Percentiles rank a stretch among this genome's conserved stretches.
Conservation (phyloP, 352 stramenopile species). For the Globisporangium echinulatum region DNA sequence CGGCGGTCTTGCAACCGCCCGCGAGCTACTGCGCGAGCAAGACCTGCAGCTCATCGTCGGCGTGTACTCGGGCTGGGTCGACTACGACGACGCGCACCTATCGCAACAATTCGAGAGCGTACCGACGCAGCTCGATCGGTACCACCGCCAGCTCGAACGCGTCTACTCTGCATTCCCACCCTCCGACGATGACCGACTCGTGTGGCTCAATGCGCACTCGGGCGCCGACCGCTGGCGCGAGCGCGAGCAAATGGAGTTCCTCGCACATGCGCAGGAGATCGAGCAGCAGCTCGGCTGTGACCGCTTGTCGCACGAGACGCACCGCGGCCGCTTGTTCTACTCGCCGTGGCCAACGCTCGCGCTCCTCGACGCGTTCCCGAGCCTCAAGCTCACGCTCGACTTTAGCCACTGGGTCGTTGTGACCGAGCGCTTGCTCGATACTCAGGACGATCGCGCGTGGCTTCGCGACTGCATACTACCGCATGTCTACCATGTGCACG, state of each 20-base stretch:
- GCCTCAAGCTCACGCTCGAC: constrained; percentile 61
- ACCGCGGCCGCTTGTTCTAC: constrained; percentile 61
- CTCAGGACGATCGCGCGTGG: constrained; percentile 30
- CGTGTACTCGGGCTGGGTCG: constrained; percentile 64
- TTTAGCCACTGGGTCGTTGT: constrained; percentile 64
- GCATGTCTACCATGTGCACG: constrained; percentile 57
- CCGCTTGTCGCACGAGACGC: constrained; percentile 51
- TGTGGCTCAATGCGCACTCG: constrained; percentile 55
- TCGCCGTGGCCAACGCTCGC: constrained; percentile 62
- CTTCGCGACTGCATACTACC: constrained; percentile 37
- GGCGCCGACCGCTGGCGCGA: constrained; percentile 49
- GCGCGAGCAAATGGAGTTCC: constrained; percentile 38
- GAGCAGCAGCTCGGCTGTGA: constrained; percentile 26
- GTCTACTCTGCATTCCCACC: constrained; percentile 24
- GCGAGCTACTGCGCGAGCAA: constrained; percentile 36
- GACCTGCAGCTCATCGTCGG: constrained; percentile 55
- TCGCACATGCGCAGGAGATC: constrained; percentile 41
- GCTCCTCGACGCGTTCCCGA: constrained; percentile 51
- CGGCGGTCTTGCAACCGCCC: constrained; percentile 29
- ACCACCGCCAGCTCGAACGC: constrained; percentile 24
- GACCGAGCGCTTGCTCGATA: constrained; percentile 51
- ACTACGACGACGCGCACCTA: constrained; percentile 57
- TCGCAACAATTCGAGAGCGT: constrained; percentile 51
- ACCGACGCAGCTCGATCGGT: constrained; percentile 28
- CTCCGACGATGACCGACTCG: constrained; percentile 13